Percentiles rank a stretch among this genome's conserved stretches.
Conservation (phyloP, 1,284 basidiomycete genomes). For the Tilletia indica region DNA sequence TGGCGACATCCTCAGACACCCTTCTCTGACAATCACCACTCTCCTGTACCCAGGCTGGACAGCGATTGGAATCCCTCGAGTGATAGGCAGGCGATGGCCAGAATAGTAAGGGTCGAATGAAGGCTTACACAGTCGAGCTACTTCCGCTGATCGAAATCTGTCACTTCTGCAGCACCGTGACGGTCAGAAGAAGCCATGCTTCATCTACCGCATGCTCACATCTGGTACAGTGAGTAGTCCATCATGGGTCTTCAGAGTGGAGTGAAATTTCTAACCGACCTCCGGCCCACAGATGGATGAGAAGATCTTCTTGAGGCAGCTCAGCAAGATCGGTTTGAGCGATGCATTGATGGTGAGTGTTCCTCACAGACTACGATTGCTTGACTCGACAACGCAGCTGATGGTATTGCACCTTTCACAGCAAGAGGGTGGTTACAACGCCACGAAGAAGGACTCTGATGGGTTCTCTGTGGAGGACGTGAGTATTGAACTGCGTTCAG, state of each 20-base stretch:
- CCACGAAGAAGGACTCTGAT: slow-evolving; percentile 66
- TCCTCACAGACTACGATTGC: slow-evolving; percentile 24
- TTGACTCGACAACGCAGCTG: background rate
- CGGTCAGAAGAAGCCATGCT: slow-evolving; percentile 82
- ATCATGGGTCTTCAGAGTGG: background rate
- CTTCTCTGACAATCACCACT: slow-evolving; percentile 31
- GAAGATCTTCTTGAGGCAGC: slow-evolving; percentile 69
- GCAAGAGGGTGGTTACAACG: slow-evolving; percentile 16
- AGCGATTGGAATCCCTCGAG: slow-evolving; percentile 88
- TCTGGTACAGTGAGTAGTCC: slow-evolving; percentile 45
- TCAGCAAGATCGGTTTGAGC: slow-evolving; percentile 85
- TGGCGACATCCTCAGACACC: background rate
- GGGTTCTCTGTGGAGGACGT: slow-evolving; percentile 87
- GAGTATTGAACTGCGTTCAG: slow-evolving; percentile 32
- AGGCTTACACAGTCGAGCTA: slow-evolving; percentile 59
- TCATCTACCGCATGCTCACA: slow-evolving; percentile 82
- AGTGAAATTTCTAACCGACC: background rate
- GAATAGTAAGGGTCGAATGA: slow-evolving; percentile 67
- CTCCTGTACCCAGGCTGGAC: slow-evolving; percentile 61
- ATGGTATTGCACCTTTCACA: background rate
- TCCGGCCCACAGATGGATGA: slow-evolving; percentile 36
- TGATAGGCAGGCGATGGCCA: slow-evolving; percentile 95
- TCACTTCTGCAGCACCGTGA: slow-evolving; percentile 59
- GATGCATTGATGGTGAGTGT: slow-evolving; percentile 59
- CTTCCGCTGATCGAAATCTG: too few relatives aligned